phyloP scores from a whole-genome alignment of 352 stramenopile species.

The Phytopythium helicoides region DNA sequence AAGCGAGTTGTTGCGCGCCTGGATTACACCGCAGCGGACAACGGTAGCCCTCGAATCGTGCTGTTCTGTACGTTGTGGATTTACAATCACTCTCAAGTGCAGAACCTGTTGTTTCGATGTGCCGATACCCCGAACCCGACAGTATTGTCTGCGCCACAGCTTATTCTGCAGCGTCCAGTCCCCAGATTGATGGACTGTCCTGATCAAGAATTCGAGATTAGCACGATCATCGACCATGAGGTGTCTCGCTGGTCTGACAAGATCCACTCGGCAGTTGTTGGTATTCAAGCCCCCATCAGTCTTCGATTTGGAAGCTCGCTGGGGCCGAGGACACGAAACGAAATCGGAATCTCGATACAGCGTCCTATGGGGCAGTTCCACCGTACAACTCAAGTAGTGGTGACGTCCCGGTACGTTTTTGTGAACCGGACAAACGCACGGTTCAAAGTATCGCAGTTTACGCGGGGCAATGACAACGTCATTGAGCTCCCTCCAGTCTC shows the following conservation, averaged over 20 bases:
- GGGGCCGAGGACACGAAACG: conserved; percentile 61
- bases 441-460: conserved; percentile 78
- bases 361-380: conserved; percentile 85
- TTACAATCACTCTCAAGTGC: conserved; percentile 89
- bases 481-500: conserved; percentile 52
- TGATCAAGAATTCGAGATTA: conserved; percentile 81
- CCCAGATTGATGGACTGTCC: conserved; percentile 85
- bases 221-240: conserved; percentile 82
- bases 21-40: conserved; percentile 80
- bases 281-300: conserved; percentile 77
- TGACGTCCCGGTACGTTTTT: conserved; percentile 85
- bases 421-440: conserved; percentile 78
- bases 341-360: conserved; percentile 86
- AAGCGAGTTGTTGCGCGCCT: conserved; percentile 72
- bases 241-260: conserved; percentile 84
- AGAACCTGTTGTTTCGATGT: conserved; percentile 73
- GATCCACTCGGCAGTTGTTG: conserved; percentile 83
- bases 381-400: conserved; percentile 81
- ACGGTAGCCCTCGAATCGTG: conserved; percentile 81
- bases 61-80: conserved; percentile 85
- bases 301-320: conserved; percentile 75
- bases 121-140: conserved; percentile 46
- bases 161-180: conserved; percentile 64
- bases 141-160: conserved; percentile 53
- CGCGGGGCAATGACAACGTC: conserved; percentile 54